Evolutionary conservation across 2,329 filamentous ascomycete species (phyloP).

Genomic region (Dactylellina parvicollis): DNA sequence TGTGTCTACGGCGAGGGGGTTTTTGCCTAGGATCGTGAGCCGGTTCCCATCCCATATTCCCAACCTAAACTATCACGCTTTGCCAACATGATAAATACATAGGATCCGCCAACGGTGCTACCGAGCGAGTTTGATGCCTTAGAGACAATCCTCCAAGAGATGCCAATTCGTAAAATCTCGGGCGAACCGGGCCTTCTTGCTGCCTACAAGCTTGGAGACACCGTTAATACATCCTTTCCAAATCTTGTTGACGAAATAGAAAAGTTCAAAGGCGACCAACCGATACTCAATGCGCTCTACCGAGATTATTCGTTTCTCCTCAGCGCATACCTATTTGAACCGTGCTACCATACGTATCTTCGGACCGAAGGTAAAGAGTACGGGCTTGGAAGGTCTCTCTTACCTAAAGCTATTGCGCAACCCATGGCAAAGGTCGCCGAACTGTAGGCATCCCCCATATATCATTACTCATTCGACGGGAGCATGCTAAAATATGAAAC

Average conservation of each 20-base stretch:
- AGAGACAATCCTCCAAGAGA: slow-evolving; percentile 76
- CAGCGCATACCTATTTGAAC: slow-evolving; percentile 88
- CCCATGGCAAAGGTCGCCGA: slow-evolving; percentile 85
- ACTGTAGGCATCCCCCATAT: slow-evolving; percentile 72
- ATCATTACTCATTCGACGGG: background rate
- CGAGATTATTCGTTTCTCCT: slow-evolving; percentile 91
- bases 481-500: background rate
- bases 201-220: slow-evolving; percentile 75
- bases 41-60: background rate
- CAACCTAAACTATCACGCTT: background rate
- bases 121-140: slow-evolving; percentile 78
- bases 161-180: slow-evolving; percentile 79
- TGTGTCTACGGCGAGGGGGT: slow-evolving; percentile 78
- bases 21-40: slow-evolving; percentile 71
- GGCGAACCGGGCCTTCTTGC: slow-evolving; percentile 82
- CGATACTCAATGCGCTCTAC: slow-evolving; percentile 84
- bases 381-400: slow-evolving; percentile 66
- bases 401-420: slow-evolving; percentile 79
- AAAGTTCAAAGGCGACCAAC: slow-evolving; percentile 76
- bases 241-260: slow-evolving; percentile 80
- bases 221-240: slow-evolving; percentile 77
- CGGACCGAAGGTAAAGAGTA: slow-evolving; percentile 67
- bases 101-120: slow-evolving; percentile 70
- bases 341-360: slow-evolving; percentile 79
- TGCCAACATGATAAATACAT: background rate